Percentiles rank a stretch among this genome's conserved stretches.
Evolutionary conservation across 1,139 yeast species (phyloP).

Genomic region (Saccharomyces pastorianus): DNA sequence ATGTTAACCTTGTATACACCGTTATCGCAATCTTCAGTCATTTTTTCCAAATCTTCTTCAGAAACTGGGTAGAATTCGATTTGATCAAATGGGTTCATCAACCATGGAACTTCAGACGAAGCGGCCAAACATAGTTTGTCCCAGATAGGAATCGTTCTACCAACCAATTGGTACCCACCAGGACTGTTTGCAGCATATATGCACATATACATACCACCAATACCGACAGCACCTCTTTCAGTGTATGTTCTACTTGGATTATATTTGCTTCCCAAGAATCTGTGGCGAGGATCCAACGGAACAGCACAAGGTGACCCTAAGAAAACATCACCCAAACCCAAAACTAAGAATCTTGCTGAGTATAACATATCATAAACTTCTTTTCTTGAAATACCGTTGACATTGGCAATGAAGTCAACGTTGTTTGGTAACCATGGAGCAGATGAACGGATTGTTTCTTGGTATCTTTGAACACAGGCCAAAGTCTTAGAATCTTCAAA

Average conservation of each 20-base stretch:
- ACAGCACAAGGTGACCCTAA: slow-evolving; percentile 98
- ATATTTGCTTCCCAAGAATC: slow-evolving; percentile 85
- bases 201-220: slow-evolving; percentile 98
- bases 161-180: slow-evolving; percentile 95
- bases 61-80: slow-evolving; percentile 87
- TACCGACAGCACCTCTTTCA: slow-evolving; percentile 94
- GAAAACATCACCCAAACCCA: slow-evolving; percentile 95
- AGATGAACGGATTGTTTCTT: slow-evolving; percentile 82
- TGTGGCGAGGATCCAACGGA: slow-evolving; percentile 92
- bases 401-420: slow-evolving; percentile 85
- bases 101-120: slow-evolving; percentile 77
- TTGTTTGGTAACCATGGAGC: slow-evolving; percentile 99
- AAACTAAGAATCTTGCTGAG: slow-evolving; percentile 79
- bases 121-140: slow-evolving; percentile 76
- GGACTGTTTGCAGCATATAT: slow-evolving; percentile 97
- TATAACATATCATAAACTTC: slow-evolving; percentile 79
- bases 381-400: slow-evolving; percentile 69
- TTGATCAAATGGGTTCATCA: slow-evolving; percentile 84
- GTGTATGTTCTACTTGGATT: slow-evolving; percentile 95
- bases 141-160: slow-evolving; percentile 96
- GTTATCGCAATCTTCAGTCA: slow-evolving; percentile 66
- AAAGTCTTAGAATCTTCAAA: slow-evolving; percentile 86
- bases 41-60: slow-evolving; percentile 69
- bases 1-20: slow-evolving; percentile 74
- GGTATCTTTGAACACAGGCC: slow-evolving; percentile 82